A percentile compares a stretch with the other conserved stretches of the same genome.
Evolutionary conservation across 805 yeast species (phyloP).

Genomic region (Blastobotrys terrestris): DNA sequence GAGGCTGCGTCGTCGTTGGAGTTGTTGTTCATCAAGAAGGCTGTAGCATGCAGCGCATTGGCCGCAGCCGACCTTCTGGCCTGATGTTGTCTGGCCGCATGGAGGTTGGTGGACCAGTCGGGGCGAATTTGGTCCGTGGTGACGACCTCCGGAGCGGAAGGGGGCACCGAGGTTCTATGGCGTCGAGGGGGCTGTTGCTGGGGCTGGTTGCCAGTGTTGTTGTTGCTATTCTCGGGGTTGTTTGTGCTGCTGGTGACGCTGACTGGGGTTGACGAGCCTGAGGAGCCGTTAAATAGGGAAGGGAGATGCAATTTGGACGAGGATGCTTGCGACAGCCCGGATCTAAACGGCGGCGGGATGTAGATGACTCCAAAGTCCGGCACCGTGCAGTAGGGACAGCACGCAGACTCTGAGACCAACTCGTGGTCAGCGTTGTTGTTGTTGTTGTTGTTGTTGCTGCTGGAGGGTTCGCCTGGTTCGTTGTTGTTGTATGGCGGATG

Average conservation of each 20-base stretch:
- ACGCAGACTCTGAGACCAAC: conserved; percentile 78
- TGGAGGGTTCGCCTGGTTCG: conserved; percentile 8
- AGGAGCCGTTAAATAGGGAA: conserved; percentile 9
- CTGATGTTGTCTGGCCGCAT: conserved; percentile 63
- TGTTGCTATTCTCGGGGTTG: too few relatives aligned
- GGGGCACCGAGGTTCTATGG: conserved; percentile 47
- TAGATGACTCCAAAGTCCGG: conserved; percentile 80
- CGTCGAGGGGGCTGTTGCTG: too few relatives aligned
- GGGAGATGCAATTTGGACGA: neutral
- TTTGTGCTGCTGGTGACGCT: conserved; percentile 2
- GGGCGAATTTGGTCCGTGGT: conserved; percentile 83
- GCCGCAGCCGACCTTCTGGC: conserved; percentile 93
- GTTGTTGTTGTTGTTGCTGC: conserved; percentile 25
- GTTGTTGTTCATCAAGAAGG: conserved; percentile 45
- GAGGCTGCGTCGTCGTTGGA: conserved; percentile 3
- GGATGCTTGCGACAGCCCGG: conserved; percentile 24
- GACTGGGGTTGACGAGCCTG: conserved; percentile 9
- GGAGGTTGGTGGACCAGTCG: conserved; percentile 79
- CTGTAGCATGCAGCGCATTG: conserved; percentile 85
- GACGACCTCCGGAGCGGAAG: conserved; percentile 62
- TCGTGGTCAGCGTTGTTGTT: conserved; percentile 61
- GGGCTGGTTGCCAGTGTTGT: too few relatives aligned
- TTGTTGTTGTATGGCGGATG: conserved; percentile 76
- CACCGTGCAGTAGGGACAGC: conserved; percentile 91
- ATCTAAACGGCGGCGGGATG: conserved; percentile 57